These are phyloP conservation scores for Mycosphaerella sp. DNA, from an alignment of 2,329 filamentous ascomycete species.

Conservation along the genomic window DNA sequence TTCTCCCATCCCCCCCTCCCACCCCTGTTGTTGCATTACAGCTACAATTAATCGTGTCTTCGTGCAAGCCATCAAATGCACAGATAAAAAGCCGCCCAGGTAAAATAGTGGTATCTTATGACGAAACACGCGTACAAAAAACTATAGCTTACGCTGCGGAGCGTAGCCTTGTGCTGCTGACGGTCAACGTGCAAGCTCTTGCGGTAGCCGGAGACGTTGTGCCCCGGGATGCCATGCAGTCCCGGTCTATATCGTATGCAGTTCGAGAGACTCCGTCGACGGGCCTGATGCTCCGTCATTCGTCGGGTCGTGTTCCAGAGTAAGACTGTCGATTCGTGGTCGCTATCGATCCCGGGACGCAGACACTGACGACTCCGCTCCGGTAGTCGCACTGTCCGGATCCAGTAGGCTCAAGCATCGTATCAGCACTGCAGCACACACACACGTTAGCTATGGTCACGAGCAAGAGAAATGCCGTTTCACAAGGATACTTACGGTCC, in stretches of 20 bases:
- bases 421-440: constrained; percentile 17
- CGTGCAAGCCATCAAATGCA: constrained; percentile 14
- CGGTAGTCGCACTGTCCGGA: constrained; percentile 16
- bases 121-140: constrained; percentile 6
- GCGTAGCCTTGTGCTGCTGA: neutral
- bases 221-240: neutral
- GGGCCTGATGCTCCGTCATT: neutral
- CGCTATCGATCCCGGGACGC: constrained; percentile 18
- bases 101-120: constrained; percentile 13
- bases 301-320: neutral
- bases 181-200: neutral
- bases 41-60: constrained; percentile 15
- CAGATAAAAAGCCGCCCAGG: constrained; percentile 1
- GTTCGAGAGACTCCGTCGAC: neutral
- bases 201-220: neutral
- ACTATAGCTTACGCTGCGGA: constrained; percentile 4
- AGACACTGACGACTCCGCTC: constrained; percentile 17
- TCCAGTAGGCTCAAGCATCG: constrained; percentile 21
- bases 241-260: neutral
- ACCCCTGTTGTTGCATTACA: neutral
- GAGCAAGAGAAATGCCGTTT: neutral
- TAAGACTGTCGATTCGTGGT: neutral
- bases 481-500: constrained; percentile 54
- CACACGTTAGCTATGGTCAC: constrained; percentile 8
- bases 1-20: neutral